These are phyloP conservation scores for Penstemon eatonii DNA, from an alignment of 257 asterid genomes.

Conservation along the genomic window DNA sequence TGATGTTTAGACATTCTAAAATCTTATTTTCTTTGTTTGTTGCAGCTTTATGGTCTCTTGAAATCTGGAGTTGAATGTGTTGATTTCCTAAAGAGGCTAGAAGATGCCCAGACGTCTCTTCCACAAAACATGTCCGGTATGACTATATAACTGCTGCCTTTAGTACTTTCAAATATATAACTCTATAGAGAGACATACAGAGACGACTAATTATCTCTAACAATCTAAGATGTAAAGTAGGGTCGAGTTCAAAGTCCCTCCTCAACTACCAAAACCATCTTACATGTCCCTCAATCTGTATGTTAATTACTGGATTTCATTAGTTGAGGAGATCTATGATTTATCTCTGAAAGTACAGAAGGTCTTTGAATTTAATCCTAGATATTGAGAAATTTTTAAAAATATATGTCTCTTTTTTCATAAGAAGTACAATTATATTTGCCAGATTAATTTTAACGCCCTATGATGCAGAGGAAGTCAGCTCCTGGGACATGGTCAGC, in stretches of 20 bases:
- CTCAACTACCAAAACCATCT: too few species aligned
- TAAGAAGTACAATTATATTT: too few species aligned
- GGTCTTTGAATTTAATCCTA: too few species aligned
- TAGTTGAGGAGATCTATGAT: neutral
- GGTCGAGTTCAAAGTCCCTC: too few species aligned
- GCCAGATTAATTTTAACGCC: neutral
- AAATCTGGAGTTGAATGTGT: conserved; percentile 83
- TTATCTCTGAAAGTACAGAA: neutral
- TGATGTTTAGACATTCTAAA: conserved; percentile 20
- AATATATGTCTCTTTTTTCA: too few species aligned
- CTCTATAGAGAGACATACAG: neutral
- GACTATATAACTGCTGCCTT: conserved; percentile 9
- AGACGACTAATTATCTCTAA: conserved; percentile 8
- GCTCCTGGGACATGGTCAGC: conserved; percentile 93
- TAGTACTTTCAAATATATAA: too few species aligned
- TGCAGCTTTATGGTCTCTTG: conserved; percentile 81
- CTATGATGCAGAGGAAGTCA: conserved; percentile 70
- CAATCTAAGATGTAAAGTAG: neutral
- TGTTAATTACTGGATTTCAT: conserved; percentile 4
- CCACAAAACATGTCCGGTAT: conserved; percentile 69
- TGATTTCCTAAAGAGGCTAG: conserved; percentile 90
- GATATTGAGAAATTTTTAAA: too few species aligned
- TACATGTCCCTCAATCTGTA: too few species aligned
- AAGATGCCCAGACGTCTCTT: conserved; percentile 66
- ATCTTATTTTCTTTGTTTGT: conserved; percentile 22